Percentiles rank a stretch among this genome's conserved stretches.
Conservation (phyloP, 1,284 basidiomycete species). For the Abortiporus biennis region DNA sequence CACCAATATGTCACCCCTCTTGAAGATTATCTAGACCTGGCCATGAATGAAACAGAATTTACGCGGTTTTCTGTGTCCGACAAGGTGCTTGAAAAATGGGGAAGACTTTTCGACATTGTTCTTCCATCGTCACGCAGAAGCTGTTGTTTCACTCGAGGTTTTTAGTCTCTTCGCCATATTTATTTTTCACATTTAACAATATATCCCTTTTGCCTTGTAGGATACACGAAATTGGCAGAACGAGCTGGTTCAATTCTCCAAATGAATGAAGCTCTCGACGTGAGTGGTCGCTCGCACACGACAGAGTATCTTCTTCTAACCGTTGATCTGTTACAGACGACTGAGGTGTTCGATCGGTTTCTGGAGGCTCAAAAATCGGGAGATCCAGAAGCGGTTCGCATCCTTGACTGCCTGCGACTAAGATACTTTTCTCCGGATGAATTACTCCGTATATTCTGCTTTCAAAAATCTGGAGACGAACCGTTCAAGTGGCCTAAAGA, state of each 20-base stretch:
- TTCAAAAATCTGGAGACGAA: conserved; percentile 30
- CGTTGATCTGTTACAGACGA: conserved; percentile 63
- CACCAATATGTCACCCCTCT: conserved; percentile 1
- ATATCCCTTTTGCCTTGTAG: conserved; percentile 27
- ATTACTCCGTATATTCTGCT: conserved; percentile 61
- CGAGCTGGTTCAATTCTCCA: conserved; percentile 71
- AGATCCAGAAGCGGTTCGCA: conserved; percentile 39
- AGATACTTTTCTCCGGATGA: conserved; percentile 72
- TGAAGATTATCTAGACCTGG: conserved; percentile 43
- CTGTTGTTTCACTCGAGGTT: conserved; percentile 77
- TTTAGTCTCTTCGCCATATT: not conserved
- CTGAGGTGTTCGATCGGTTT: conserved; percentile 51
- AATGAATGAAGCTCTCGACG: conserved; percentile 59
- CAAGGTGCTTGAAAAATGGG: conserved; percentile 67
- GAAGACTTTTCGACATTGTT: conserved; percentile 71
- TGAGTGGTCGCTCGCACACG: conserved; percentile 17
- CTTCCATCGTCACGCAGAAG: conserved; percentile 52
- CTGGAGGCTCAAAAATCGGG: conserved; percentile 35
- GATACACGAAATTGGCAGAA: conserved; percentile 72
- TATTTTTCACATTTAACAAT: not conserved
- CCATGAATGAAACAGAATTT: conserved; percentile 11
- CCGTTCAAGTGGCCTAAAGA: conserved; percentile 53
- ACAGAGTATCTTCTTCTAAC: too few species aligned
- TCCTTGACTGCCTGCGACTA: conserved; percentile 50
- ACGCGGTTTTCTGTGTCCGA: conserved; percentile 42